Base-by-base conservation (phyloP, 306 rosid species). In the Chamaecrista fasciculata region DNA sequence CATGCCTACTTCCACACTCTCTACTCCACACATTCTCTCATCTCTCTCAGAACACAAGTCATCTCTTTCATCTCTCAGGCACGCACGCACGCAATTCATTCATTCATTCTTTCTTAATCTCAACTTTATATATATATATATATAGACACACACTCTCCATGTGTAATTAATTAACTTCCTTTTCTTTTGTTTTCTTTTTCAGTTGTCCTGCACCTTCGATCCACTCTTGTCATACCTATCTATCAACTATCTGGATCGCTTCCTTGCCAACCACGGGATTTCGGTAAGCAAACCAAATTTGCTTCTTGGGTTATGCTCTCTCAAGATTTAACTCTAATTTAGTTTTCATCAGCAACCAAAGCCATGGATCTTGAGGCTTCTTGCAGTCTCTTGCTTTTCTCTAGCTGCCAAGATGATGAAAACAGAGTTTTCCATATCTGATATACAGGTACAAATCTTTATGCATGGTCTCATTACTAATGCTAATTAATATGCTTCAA, bases 401-500 rank as follows among this genome's bases (percentile, higher is more conserved):
- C 70, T 91, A 16, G 92, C 96, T 53, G 76, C 87, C 63, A 91
- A 91, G 79, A 91, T 91, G 95, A 86, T 68, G 77, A 58, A 66
- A 74, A 69, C 81, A 34, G 88, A 85, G 37, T 73, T 66, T 52
- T 72, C 84, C 48, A 68, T 76, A 28, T 44, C 57, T 46, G 83
- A 81, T 76, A 50, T 81, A 15, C 91, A 88, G 91, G 97, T 88
- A 74, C 47, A 10, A 62, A 68, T 15, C 11, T 0, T 23, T 16
- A 15, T 1, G 1, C 15, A 20, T 64, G 33, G 21, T 18, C n/a
- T n/a, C n/a, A n/a, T n/a, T n/a, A n/a, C n/a, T n/a, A n/a, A n/a
- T n/a, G n/a, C n/a, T n/a, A n/a, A 43, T 20, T 34, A 25, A 36
- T 46, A 37, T 36, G 23, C 37, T 55, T 29, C 24, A 2, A 29